A percentile compares a stretch with the other conserved stretches of the same genome.
These are phyloP conservation scores for Cystofilobasidium capitatum DNA, from an alignment of 768 basidiomycete genomes.

Conservation along the genomic window DNA sequence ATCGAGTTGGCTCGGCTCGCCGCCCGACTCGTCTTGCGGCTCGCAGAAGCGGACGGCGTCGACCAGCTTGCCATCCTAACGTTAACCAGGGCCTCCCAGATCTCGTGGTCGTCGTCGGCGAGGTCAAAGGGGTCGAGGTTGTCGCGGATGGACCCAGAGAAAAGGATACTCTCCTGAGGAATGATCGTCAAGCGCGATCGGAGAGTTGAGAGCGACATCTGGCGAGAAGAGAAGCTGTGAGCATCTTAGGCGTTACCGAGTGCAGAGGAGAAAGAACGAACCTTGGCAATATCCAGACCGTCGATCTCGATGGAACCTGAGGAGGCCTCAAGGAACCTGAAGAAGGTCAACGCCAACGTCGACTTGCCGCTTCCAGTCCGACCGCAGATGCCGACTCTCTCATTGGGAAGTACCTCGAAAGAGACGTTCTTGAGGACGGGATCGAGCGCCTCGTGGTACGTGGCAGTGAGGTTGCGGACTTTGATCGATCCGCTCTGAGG, in stretches of 20 bases:
- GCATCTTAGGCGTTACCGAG: no score
- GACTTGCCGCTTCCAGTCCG: constrained; percentile 22
- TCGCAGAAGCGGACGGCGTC: constrained; percentile 19
- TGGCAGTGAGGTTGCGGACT: constrained; percentile 38
- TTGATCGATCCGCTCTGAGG: constrained; percentile 38
- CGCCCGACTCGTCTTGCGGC: neutral
- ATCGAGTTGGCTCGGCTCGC: constrained; percentile 7
- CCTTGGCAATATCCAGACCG: constrained; percentile 40
- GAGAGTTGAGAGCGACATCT: constrained; percentile 32
- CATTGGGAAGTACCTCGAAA: constrained; percentile 40
- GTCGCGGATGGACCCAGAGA: constrained; percentile 33
- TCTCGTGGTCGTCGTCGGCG: constrained; percentile 31
- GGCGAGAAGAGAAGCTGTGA: no score
- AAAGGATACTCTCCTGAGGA: constrained; percentile 35
- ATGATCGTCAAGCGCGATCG: constrained; percentile 35
- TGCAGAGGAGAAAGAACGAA: no score
- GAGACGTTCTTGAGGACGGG: constrained; percentile 40
- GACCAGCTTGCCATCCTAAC: constrained; percentile 32
- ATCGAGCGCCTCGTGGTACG: constrained; percentile 32
- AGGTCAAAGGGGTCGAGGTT: constrained; percentile 36
- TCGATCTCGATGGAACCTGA: constrained; percentile 41
- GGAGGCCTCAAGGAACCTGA: constrained; percentile 42
- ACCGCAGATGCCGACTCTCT: constrained; percentile 43
- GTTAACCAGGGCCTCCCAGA: constrained; percentile 33
- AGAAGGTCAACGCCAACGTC: constrained; percentile 42